Evolutionary conservation across 176 grass and related monocot genomes (phyloP), one percentile per base, ranked within the genome.

Genomic region (Musa schizocarpa): DNA sequence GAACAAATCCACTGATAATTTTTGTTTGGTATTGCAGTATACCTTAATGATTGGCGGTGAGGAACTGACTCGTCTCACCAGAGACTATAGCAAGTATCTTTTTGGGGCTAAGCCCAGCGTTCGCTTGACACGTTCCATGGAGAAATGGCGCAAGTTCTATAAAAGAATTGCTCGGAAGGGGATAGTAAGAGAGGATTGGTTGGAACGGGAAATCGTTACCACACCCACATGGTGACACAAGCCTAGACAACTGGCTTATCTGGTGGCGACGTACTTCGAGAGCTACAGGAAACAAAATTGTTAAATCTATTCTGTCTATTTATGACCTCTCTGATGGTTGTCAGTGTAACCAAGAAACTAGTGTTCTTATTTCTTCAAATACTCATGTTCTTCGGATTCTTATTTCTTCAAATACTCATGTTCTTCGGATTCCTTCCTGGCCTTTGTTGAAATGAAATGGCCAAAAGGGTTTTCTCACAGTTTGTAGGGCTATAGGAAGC

Each of bases 41-140:
- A 81, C 89, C 75, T 86, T 87, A 52, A 92, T 92, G 76, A 89
- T 96, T 73, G 82, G 89, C 63, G 92, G 92, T 63, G 89, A 96
- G 72, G 92, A 96, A 55, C 2, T 89, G 53, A 71, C 77, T 8
- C 80, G 80, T 72, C 86, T 96, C 70, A 82, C 75, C 3, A 88
- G 89, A 9, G 92, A 96, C 82, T 96, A 89, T 64, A 84, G 82
- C 61, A 92, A 72, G 29, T 96, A 84, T 72, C 73, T 83, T 9
- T 68, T 92, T 63, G 88, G 87, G 65, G 92, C 83, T 52, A 89
- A 87, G 76, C 85, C 83, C 34, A 96, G 82, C 57, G 21, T 73
- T 49, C 86, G 87, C 53, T 73, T 96, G 81, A 79, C 70, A 50
- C 78, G 81, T 7, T 77, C 87, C 64, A 88, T 88, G 82, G n/a